Evolutionary conservation across 2,329 filamentous ascomycete genomes (phyloP).

Genomic region (Fusarium sp.): DNA sequence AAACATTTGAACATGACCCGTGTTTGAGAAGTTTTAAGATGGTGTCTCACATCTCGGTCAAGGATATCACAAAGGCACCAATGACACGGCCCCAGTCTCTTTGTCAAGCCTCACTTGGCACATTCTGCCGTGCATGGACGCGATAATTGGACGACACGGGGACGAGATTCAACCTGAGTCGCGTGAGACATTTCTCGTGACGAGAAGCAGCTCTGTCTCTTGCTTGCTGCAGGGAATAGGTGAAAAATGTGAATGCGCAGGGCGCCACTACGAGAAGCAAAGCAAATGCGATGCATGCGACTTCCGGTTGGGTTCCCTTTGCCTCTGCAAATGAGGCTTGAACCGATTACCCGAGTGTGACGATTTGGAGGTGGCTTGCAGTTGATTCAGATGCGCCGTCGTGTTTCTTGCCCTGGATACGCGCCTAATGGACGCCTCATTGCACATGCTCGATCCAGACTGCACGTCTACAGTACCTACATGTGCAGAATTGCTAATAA

Average conservation of each 20-base stretch:
- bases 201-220: slow-evolving; percentile 6
- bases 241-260: not conserved
- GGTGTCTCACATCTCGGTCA: slow-evolving; percentile 12
- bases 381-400: slow-evolving; percentile 27
- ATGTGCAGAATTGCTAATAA: slow-evolving; percentile 21
- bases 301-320: slow-evolving; percentile 9
- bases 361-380: slow-evolving; percentile 35
- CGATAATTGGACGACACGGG: slow-evolving; percentile 13
- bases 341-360: slow-evolving; percentile 24
- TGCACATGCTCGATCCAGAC: not conserved
- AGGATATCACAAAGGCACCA: slow-evolving; percentile 19
- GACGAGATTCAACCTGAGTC: not conserved
- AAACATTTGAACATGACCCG: not conserved
- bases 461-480: not conserved
- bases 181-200: slow-evolving; percentile 13
- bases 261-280: not conserved
- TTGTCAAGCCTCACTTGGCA: slow-evolving; percentile 21
- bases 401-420: slow-evolving; percentile 24
- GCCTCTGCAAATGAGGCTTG: slow-evolving; percentile 9
- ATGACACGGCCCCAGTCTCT: not conserved
- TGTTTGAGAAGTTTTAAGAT: slow-evolving; percentile 6
- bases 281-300: not conserved
- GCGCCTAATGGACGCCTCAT: slow-evolving; percentile 12
- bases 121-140: slow-evolving; percentile 5
- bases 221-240: slow-evolving; percentile 16